Percentiles rank a stretch among this genome's conserved stretches.
Evolutionary conservation across 257 asterid species (phyloP).

Genomic region (Ilex asprella): DNA sequence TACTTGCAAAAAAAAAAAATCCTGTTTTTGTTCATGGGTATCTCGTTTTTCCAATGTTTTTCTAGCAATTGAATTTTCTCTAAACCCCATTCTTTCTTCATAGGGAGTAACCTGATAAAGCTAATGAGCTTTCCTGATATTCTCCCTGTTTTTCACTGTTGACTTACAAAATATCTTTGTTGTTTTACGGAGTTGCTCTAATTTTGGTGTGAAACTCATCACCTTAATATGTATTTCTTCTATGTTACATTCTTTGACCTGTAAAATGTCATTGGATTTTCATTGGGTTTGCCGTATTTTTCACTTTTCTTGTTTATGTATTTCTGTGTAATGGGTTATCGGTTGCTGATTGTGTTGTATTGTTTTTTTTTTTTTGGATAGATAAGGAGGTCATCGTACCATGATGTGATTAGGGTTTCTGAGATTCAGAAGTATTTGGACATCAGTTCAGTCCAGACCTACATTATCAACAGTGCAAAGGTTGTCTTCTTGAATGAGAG

Average conservation of each 20-base stretch:
- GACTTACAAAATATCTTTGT: too few relatives aligned
- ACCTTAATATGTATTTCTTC: too few relatives aligned
- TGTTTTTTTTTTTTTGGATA: constrained; percentile 14
- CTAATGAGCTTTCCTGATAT: too few relatives aligned
- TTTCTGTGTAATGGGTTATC: too few relatives aligned
- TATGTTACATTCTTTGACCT: too few relatives aligned
- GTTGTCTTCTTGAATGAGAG: constrained; percentile 62
- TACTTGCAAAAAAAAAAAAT: too few relatives aligned
- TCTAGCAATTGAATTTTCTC: neutral
- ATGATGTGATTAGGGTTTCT: constrained; percentile 66
- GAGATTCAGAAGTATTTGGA: constrained; percentile 68
- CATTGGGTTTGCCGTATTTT: neutral
- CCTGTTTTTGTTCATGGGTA: neutral
- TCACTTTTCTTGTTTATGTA: too few relatives aligned
- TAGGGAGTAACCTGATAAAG: too few relatives aligned
- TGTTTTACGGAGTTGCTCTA: too few relatives aligned
- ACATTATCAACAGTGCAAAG: constrained; percentile 72
- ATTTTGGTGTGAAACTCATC: too few relatives aligned
- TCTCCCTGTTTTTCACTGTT: too few relatives aligned
- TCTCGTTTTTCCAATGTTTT: neutral
- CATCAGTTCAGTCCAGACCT: constrained; percentile 55
- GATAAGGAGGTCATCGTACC: constrained; percentile 73
- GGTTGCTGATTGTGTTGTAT: neutral
- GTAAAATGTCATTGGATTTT: neutral
- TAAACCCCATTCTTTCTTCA: neutral